Base-by-base conservation (phyloP, 345 rosid species). In the Ailanthus altissimus region DNA sequence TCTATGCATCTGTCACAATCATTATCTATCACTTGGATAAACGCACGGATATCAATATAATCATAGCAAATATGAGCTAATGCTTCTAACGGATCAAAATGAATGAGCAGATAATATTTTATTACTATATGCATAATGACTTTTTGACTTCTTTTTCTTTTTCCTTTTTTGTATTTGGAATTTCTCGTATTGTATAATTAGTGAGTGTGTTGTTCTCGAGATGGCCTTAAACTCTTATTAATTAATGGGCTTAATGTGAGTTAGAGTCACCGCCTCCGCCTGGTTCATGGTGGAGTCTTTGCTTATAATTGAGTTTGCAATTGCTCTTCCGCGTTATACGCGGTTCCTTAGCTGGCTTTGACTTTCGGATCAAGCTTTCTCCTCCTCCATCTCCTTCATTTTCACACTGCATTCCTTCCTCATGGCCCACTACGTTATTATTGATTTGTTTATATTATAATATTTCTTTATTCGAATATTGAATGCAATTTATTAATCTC, bases 271-370 rank as follows among this genome's bases (percentile, higher is more conserved):
- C 72, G 26, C 72, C 43, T 45, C 59, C 71, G 5, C 12, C 56
- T 65, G 23, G 12, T 20, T 64, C 45, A 16, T 14, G 18, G n/a
- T n/a, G 43, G 67, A 62, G 45, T 28, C 9, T 28, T 12, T n/a
- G 21, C 15, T 32, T 49, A 72, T 45, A 60, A 60, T 43, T 46
- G 67, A 46, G 67, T 45, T 45, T 36, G 23, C 36, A 16, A 7
- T 21, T 73, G 42, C 28, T n/a, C 21, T 43, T 47, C 20, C 45
- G 60, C 59, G 11, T 58, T 43, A 25, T 43, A 25, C 56, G 66
- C 75, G 66, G 36, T 42, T 72, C 54, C 75, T 57, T 47, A 47
- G 68, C 59, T 68, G 79, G 68, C 67, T 74, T 46, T 46, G 74
- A 68, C 68, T 76, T 76, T 60, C 46, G 7, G 45, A 69, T 47